Evolutionary conservation across 164 flowering plant species (phyloP), one percentile per base, ranked within the genome.

Genomic region (Tinospora cordifolia): DNA sequence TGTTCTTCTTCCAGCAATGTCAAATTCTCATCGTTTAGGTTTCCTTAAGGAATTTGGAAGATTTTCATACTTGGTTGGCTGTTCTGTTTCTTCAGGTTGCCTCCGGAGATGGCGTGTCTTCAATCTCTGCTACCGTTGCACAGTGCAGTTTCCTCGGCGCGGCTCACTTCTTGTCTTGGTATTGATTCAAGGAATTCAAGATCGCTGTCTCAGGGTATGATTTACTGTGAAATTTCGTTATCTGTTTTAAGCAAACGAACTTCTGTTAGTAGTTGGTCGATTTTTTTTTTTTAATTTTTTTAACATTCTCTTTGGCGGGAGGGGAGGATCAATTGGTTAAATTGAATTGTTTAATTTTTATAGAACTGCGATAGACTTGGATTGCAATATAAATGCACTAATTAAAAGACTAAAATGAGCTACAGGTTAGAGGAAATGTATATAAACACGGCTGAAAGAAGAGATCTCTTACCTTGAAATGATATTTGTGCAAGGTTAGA

Each of bases 151-250:
- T 83, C 98, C 15, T 83, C 96, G 0, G 93, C 97, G 63, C 79
- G 97, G 65, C 82, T 93, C 21, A 93, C 90, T 1, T 91, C 97
- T 22, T 90, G 98, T 74, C 91, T 93, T 14, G 91, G 92, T n/a
- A 49, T 83, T 0, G 94, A 89, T 74, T 72, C 97, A 19, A 80
- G 51, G 72, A 81, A 80, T 80, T 87, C 92, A 40, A 83, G 96
- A 71, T 88, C 98, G 47, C 68, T 93, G 87, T 87, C 89, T 85
- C 92, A 89, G 96, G 97, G 97, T 93, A 90, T 85, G 94, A 84
- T 89, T 67, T 87, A 87, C 90, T 80, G 88, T 87, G 86, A 88
- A 68, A 86, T 83, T 74, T 95, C 98, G 5, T 8, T 51, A 17
- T 51, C 21, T 6, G 58, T 17, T 51, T 51, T 1, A 51, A 51